Base-by-base conservation (phyloP, 2,329 filamentous ascomycete species). In the Coniochaeta hoffmannii region DNA sequence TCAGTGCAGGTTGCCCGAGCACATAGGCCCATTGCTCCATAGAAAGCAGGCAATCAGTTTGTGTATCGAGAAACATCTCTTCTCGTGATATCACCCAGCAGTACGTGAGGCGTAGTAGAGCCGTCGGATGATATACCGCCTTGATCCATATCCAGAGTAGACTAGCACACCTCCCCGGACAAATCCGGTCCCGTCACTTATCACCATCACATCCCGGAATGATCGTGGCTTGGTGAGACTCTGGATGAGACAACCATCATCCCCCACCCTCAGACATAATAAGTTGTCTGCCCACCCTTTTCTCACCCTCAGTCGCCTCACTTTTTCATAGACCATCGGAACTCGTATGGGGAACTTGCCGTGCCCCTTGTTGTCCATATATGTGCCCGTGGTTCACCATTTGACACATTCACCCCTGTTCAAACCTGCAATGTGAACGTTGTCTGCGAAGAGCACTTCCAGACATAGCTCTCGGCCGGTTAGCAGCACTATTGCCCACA, bases 261-360 rank as follows among this genome's bases (percentile, higher is more conserved):
- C 41, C 41, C 41, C 41, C 41, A 14, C 41, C 12, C 24, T 15
- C 41, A 46, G 41, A 46, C 41, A 46, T 46, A 46, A 46, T 46
- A 46, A 46, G 41, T 46, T 46, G 41, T 46, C 41, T 46, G 24
- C 41, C 41, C 41, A 46, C 41, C 41, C 22, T 46, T 10, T 46
- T 17, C 41, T 26, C 22, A 46, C 26, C 10, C 41, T 46, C n/a
- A n/a, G 41, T 46, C 41, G 41, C 41, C 41, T 46, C 41, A 46
- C 36, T 46, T 46, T 38, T 28, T 22, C 19, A 28, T 28, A 26
- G n/a, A 46, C 24, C 19, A 10, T 28, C 41, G 41, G 41, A 26
- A 26, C 41, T 28, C 41, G 19, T 28, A 12, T 46, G 41, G 41
- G 41, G 22, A 46, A 46, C 19, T 46, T 22, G 41, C 24, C 15